phyloP scores from a whole-genome alignment of 371 early-diverging fungal genomes.

The Syncephalastrum racemosum region DNA sequence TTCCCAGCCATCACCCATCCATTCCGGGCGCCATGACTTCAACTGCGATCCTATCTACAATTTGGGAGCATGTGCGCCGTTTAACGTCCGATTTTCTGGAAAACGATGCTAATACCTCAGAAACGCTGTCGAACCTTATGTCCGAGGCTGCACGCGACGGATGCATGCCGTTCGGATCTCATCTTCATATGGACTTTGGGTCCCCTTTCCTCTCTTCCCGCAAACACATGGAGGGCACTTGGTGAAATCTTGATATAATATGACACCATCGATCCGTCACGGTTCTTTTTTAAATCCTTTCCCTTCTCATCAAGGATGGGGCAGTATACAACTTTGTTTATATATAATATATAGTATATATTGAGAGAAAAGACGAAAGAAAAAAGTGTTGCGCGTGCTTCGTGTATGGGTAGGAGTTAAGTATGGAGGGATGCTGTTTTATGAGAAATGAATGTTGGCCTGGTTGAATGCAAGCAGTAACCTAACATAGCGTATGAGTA shows the following conservation, averaged over 20 bases:
- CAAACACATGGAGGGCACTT: no score
- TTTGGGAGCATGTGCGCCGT: slow-evolving; percentile 41
- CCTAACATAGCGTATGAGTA: slow-evolving; percentile 36
- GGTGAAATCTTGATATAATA: no score
- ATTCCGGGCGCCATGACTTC: slow-evolving; percentile 30
- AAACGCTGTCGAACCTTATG: slow-evolving; percentile 34
- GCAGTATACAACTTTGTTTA: no score
- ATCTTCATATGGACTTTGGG: slow-evolving; percentile 47
- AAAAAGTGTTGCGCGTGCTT: no score
- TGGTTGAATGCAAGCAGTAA: slow-evolving; percentile 75
- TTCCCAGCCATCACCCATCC: slow-evolving; percentile 48
- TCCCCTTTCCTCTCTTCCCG: no score
- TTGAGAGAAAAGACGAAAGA: no score
- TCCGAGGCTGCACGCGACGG: slow-evolving; percentile 49
- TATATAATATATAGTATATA: no score
- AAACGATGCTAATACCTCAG: slow-evolving; percentile 45
- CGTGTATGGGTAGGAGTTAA: neutral
- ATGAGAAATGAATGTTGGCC: slow-evolving; percentile 73
- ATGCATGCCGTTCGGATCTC: slow-evolving; percentile 44
- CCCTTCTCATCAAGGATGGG: no score
- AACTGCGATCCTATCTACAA: slow-evolving; percentile 35
- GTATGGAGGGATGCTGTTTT: slow-evolving; percentile 1
- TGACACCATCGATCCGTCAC: no score
- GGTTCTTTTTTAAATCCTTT: no score
- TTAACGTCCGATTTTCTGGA: slow-evolving; percentile 41